These are phyloP conservation scores for Neurospora sp. DNA, from an alignment of 495 filamentous ascomycete genomes.

Conservation along the genomic window DNA sequence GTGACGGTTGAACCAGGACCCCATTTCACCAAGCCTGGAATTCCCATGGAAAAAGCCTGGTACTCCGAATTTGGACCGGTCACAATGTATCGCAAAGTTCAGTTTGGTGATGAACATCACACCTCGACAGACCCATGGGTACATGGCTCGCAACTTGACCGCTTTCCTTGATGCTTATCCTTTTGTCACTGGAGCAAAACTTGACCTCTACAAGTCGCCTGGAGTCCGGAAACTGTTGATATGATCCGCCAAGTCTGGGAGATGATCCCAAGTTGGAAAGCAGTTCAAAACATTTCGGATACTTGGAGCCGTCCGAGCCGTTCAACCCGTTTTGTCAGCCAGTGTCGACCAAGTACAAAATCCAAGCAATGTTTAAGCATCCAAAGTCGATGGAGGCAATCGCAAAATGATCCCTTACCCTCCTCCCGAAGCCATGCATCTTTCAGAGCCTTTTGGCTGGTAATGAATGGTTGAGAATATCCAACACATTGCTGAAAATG, in stretches of 20 bases:
- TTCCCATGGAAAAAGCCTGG: no score
- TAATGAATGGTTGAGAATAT: neutral
- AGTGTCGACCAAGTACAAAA: no score
- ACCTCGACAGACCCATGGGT: no score
- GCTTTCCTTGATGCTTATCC: neutral
- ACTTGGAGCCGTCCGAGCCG: neutral
- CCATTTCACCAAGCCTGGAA: no score
- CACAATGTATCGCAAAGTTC: neutral
- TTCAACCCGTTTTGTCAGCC: neutral
- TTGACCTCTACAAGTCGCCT: neutral
- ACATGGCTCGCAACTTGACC: neutral
- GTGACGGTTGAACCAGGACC: neutral
- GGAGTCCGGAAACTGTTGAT: neutral
- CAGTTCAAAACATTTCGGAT: neutral
- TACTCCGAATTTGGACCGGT: neutral
- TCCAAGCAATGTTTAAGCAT: neutral
- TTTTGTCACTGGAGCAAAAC: neutral
- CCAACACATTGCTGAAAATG: neutral
- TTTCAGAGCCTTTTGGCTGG: neutral
- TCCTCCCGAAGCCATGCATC: accelerated
- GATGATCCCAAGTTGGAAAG: neutral
- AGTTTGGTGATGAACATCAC: neutral
- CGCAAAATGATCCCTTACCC: neutral
- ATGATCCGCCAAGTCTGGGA: neutral
- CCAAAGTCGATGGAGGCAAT: neutral